Conservation (phyloP, 805 yeast species). For the Yamadazyma scolyti region DNA sequence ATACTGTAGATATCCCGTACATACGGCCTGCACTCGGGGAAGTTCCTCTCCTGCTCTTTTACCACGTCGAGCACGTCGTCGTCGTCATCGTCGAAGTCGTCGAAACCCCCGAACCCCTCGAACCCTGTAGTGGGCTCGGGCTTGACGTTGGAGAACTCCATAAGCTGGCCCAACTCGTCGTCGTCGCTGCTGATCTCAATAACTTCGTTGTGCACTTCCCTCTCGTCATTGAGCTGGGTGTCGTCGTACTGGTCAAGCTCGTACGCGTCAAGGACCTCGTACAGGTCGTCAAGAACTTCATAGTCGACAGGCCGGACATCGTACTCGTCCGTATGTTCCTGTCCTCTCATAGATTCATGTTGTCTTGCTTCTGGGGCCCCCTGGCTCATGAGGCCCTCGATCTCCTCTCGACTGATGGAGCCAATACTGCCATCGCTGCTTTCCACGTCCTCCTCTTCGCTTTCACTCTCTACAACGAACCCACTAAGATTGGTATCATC, state of each 20-base stretch:
- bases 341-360: no score
- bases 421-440: constrained; percentile 15
- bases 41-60: constrained; percentile 13
- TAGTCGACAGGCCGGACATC: no score
- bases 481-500: constrained; percentile 26
- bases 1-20: constrained; percentile 62
- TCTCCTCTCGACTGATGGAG: no score
- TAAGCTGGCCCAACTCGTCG: constrained; percentile 11
- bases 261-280: no score
- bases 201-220: constrained; percentile 29
- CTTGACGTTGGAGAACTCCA: constrained; percentile 1
- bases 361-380: no score
- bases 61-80: constrained; percentile 18
- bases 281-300: no score
- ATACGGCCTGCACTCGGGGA: constrained; percentile 50
- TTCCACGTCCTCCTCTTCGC: constrained; percentile 23
- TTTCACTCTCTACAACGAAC: constrained; percentile 15
- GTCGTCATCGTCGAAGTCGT: constrained; percentile 11
- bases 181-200: constrained; percentile 37
- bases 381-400: no score
- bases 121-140: constrained; percentile 1
- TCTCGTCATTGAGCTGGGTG: constrained; percentile 39
- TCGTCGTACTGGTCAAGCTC: constrained; percentile 11
- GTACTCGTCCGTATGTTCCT: no score
- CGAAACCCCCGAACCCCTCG: not conserved